Conservation (phyloP, 805 yeast species). For the Phaffomyces antillensis region DNA sequence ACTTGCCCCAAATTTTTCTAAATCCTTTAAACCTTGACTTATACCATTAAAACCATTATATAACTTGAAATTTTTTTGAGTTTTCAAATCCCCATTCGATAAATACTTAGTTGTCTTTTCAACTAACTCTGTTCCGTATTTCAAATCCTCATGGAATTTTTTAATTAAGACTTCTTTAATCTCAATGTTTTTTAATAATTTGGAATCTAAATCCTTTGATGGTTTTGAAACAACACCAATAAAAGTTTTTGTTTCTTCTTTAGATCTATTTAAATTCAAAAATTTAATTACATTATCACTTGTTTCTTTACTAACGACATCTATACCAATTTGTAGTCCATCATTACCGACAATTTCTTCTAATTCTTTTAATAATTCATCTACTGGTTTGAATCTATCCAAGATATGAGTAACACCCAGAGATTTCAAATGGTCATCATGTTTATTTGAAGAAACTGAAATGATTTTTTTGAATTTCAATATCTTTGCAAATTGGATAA, state of each 20-base stretch:
- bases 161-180: slow-evolving; percentile 32
- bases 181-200: slow-evolving; percentile 20
- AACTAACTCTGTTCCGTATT: slow-evolving; percentile 31
- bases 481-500: slow-evolving; percentile 34
- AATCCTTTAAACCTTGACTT: slow-evolving; percentile 29
- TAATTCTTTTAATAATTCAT: slow-evolving; percentile 18
- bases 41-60: slow-evolving; percentile 31
- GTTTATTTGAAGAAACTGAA: slow-evolving; percentile 37
- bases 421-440: slow-evolving; percentile 27
- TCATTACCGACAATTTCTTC: slow-evolving; percentile 20
- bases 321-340: slow-evolving; percentile 33
- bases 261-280: slow-evolving; percentile 18
- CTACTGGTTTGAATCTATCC: slow-evolving; percentile 27
- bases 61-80: slow-evolving; percentile 29
- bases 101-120: slow-evolving; percentile 28
- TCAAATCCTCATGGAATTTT: slow-evolving; percentile 36
- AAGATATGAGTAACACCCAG: slow-evolving; percentile 39
- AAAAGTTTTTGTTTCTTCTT: slow-evolving; percentile 18
- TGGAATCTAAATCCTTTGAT: slow-evolving; percentile 18
- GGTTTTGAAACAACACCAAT: slow-evolving; percentile 36
- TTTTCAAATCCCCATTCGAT: slow-evolving; percentile 22
- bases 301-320: slow-evolving; percentile 37
- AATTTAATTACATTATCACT: slow-evolving; percentile 27
- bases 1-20: slow-evolving; percentile 35
- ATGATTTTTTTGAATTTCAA: slow-evolving; percentile 32